Evolutionary conservation across 164 flowering plant species (phyloP).

Genomic region (Berberis vulgaris): DNA sequence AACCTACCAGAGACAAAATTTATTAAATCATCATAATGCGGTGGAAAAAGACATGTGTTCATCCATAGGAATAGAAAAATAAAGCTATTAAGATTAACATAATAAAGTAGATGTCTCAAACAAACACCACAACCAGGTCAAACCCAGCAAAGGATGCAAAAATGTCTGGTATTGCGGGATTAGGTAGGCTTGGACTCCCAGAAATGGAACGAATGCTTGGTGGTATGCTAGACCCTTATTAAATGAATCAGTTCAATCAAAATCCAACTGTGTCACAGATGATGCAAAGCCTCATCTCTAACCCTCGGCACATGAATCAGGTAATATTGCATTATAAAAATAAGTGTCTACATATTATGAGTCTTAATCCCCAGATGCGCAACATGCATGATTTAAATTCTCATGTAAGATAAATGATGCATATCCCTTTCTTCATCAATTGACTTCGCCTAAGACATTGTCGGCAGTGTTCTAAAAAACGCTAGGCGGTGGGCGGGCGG

Average conservation of each 20-base stretch:
- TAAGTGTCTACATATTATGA: slow-evolving; percentile 13
- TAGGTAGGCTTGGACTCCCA: slow-evolving; percentile 62
- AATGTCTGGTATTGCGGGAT: slow-evolving; percentile 43
- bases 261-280: slow-evolving; percentile 83
- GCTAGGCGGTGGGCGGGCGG: too few relatives aligned
- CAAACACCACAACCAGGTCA: slow-evolving; percentile 44
- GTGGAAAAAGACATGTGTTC: too few relatives aligned
- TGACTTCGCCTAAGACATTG: slow-evolving; percentile 50
- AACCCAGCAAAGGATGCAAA: slow-evolving; percentile 46
- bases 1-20: too few relatives aligned
- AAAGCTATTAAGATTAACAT: too few relatives aligned
- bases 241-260: slow-evolving; percentile 62
- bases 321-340: slow-evolving; percentile 12
- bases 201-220: slow-evolving; percentile 49
- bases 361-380: slow-evolving; percentile 41
- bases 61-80: too few relatives aligned
- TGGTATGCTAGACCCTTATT: slow-evolving; percentile 46
- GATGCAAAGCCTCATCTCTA: slow-evolving; percentile 61
- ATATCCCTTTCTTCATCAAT: slow-evolving; percentile 56
- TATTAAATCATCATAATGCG: too few relatives aligned
- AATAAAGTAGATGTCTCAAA: slow-evolving; percentile 15
- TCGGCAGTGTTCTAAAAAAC: too few relatives aligned
- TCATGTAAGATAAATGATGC: slow-evolving; percentile 63
- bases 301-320: slow-evolving; percentile 61
- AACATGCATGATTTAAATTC: slow-evolving; percentile 41